A percentile compares a stretch with the other conserved stretches of the same genome.
These are phyloP conservation scores for Saccharomycopsis sp. DNA, from an alignment of 805 yeast genomes.

Conservation along the genomic window DNA sequence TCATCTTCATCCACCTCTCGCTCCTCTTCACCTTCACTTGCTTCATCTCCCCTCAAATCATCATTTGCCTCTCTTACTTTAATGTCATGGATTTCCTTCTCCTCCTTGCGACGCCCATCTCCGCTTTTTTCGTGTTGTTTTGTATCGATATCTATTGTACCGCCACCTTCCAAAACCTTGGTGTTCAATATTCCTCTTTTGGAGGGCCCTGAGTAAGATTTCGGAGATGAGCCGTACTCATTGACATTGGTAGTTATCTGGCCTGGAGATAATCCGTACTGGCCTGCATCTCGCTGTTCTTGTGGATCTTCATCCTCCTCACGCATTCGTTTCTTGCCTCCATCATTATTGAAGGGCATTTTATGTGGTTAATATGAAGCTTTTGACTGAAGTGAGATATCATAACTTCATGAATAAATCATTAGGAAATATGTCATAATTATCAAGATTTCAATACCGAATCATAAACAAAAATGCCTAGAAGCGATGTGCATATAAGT, in stretches of 20 bases:
- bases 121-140: too few species aligned
- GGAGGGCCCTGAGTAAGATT: background rate
- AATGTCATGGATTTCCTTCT: too few species aligned
- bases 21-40: background rate
- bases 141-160: too few species aligned
- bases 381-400: too few species aligned
- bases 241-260: background rate
- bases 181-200: background rate
- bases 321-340: background rate
- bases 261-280: background rate
- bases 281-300: background rate
- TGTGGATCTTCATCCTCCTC: constrained; percentile 1
- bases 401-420: too few species aligned
- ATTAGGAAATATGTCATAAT: too few species aligned
- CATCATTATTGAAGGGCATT: background rate
- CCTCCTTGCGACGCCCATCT: too few species aligned
- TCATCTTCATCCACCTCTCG: background rate
- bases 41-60: background rate
- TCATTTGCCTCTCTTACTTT: background rate
- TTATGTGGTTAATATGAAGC: background rate
- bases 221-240: background rate
- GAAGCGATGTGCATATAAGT: background rate
- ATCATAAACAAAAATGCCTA: background rate
- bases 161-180: too few species aligned
- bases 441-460: too few species aligned